These are phyloP conservation scores for Flaveria ramosissima DNA, from an alignment of 129 eudicot species.

Conservation along the genomic window DNA sequence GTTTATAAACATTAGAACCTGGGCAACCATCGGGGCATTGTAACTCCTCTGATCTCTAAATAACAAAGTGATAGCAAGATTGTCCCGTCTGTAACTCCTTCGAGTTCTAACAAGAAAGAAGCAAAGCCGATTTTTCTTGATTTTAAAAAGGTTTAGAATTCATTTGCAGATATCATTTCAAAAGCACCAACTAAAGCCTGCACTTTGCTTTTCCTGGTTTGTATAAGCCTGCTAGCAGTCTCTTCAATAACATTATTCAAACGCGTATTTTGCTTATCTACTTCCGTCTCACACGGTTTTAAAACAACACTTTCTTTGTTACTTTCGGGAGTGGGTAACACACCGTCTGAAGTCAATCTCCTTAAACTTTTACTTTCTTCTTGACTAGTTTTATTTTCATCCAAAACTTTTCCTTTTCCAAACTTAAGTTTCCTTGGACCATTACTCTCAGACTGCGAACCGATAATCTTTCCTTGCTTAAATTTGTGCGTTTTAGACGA, in stretches of 20 bases:
- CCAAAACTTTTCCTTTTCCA: conserved; percentile 25
- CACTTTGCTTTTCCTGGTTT: conserved; percentile 61
- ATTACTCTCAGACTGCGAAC: conserved; percentile 3
- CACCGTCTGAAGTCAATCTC: conserved; percentile 17
- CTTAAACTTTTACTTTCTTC: neutral
- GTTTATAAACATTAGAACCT: neutral
- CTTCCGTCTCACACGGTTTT: conserved; percentile 23
- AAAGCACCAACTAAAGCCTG: conserved; percentile 79
- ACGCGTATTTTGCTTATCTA: conserved; percentile 17
- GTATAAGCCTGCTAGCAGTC: conserved; percentile 62
- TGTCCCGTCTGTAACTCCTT: neutral
- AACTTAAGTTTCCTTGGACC: conserved; percentile 40
- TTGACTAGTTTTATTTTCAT: conserved; percentile 10
- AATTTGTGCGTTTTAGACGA: conserved; percentile 7
- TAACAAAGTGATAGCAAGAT: neutral
- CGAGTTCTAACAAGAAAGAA: conserved; percentile 3
- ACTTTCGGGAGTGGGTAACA: conserved; percentile 1
- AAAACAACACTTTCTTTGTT: neutral
- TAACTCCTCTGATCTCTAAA: neutral
- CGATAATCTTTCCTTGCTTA: conserved; percentile 10
- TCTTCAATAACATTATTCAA: conserved; percentile 65
- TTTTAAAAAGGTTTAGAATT: neutral
- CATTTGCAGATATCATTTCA: conserved; percentile 38
- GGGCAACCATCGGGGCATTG: neutral
- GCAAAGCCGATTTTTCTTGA: neutral